Percentiles rank a stretch among this genome's conserved stretches.
phyloP scores from a whole-genome alignment of 192 early-diverging fungal species.

The Haplosporangium gracile region DNA sequence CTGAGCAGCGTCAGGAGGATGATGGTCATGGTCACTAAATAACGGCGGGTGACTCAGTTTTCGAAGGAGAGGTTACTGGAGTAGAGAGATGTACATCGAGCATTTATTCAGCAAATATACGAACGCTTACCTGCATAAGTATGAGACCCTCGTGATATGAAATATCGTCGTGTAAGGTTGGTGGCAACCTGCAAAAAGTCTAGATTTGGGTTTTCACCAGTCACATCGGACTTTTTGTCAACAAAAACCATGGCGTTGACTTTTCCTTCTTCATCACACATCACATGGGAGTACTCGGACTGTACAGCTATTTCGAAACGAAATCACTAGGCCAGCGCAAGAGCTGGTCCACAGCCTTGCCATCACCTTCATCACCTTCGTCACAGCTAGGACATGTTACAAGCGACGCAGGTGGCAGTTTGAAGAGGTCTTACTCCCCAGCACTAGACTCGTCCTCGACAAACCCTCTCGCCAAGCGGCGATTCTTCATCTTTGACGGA shows the following conservation, averaged over 20 bases:
- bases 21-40: slow-evolving; percentile 68
- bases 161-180: too few species aligned
- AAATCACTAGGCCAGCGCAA: slow-evolving; percentile 47
- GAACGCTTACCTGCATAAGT: too few species aligned
- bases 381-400: not conserved
- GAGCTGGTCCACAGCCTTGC: slow-evolving; percentile 15
- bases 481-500: slow-evolving; percentile 63
- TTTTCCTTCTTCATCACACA: slow-evolving; percentile 10
- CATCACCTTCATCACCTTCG: not conserved
- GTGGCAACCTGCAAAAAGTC: too few species aligned
- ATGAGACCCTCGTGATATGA: too few species aligned
- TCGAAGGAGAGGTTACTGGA: too few species aligned
- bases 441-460: not conserved
- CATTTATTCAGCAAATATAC: too few species aligned
- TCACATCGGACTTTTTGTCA: slow-evolving; percentile 1
- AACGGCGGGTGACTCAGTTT: too few species aligned
- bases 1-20: slow-evolving; percentile 61
- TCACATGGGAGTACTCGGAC: slow-evolving; percentile 51
- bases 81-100: too few species aligned
- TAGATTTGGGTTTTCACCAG: too few species aligned
- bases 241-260: not conserved
- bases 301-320: slow-evolving; percentile 48
- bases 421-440: not conserved
- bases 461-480: not conserved
- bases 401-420: not conserved